Base-by-base conservation (phyloP, 2,329 filamentous ascomycete species). In the Colletotrichum nymphaeae region DNA sequence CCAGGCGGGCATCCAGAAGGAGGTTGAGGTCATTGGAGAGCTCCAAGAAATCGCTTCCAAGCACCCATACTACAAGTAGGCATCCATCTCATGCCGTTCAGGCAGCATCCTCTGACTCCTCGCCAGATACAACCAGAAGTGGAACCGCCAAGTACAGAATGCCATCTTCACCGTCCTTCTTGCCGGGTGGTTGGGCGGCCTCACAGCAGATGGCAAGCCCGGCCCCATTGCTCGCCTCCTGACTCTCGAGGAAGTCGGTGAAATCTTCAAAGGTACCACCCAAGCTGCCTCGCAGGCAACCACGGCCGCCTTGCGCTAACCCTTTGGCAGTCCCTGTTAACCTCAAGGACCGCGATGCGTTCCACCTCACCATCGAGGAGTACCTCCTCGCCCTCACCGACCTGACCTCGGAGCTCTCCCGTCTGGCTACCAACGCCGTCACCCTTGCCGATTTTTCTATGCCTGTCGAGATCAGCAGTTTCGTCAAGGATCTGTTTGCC, bases 291-390 rank as follows among this genome's bases (percentile, higher is more conserved):
- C 4, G 7, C 14, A 80, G 37, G 22, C 24, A 69, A 1, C 26
- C 30, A n/a, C 19, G 12, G 6, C 37, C 35, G 3, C 42, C 30
- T 35, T 8, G 2, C 19, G 59, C 70, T 42, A n/a, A 69, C 8
- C 1, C 14, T 19, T 26, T 6, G 12, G 5, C 76, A 95, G 95
- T 98, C 12, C 95, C 95, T 14, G 93, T 97, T 75, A 98, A 98
- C 81, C 89, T 98, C 79, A 97, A 97, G 83, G 93, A 96, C 79
- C 87, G 90, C 74, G 96, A 98, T 81, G 90, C 92, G 63, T 99
- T 99, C 88, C 97, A 99, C 82, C 88, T 99, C 78, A 97, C 95
- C 56, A 96, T 98, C 78, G 97, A 99, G 84, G 97, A 99, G 84
- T 99, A 99, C 83, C 92, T 99, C 28, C 92, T 97, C 73, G 92